A percentile compares a stretch with the other conserved stretches of the same genome.
Conservation (phyloP, 2,329 filamentous ascomycete species). For the Ceratocystis smalleyi region DNA sequence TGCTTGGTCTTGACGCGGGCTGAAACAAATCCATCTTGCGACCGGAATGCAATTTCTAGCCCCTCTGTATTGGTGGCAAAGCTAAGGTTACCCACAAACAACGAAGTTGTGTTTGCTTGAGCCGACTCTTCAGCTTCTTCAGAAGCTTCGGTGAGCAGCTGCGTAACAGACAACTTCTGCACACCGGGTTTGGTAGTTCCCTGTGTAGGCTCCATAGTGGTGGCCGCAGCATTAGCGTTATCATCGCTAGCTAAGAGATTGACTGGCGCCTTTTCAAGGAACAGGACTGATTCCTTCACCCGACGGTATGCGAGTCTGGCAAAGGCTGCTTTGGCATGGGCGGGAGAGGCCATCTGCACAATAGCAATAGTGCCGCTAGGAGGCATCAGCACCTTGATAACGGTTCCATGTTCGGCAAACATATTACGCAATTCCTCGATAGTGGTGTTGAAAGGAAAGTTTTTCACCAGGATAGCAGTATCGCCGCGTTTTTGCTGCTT, state of each 20-base stretch:
- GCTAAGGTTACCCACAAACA: conserved; percentile 89
- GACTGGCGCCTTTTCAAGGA: conserved; percentile 84
- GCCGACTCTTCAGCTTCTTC: conserved; percentile 33
- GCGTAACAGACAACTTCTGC: conserved; percentile 46
- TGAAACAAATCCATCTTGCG: conserved; percentile 75
- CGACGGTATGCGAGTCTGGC: conserved; percentile 73
- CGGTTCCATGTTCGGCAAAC: conserved; percentile 72
- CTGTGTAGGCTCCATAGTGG: conserved; percentile 21
- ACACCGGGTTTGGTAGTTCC: conserved; percentile 28
- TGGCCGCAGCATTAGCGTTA: conserved; percentile 18
- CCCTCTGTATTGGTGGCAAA: conserved; percentile 70
- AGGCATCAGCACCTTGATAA: conserved; percentile 76
- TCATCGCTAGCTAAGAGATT: conserved; percentile 46
- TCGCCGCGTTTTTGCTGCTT: conserved; percentile 73
- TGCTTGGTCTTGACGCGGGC: conserved; percentile 85
- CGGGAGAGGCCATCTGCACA: conserved; percentile 66
- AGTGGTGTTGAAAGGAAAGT: conserved; percentile 73
- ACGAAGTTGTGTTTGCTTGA: conserved; percentile 45
- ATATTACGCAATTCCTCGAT: conserved; percentile 62
- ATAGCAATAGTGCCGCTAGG: conserved; percentile 88
- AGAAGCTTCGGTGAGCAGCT: conserved; percentile 49
- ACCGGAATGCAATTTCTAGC: conserved; percentile 61
- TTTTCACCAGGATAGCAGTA: conserved; percentile 80
- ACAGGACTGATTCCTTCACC: conserved; percentile 79
- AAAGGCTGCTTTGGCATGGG: conserved; percentile 72